These are phyloP conservation scores for Zhuliangozyma blackwelliae DNA, from an alignment of 1,139 yeast species.

Conservation along the genomic window DNA sequence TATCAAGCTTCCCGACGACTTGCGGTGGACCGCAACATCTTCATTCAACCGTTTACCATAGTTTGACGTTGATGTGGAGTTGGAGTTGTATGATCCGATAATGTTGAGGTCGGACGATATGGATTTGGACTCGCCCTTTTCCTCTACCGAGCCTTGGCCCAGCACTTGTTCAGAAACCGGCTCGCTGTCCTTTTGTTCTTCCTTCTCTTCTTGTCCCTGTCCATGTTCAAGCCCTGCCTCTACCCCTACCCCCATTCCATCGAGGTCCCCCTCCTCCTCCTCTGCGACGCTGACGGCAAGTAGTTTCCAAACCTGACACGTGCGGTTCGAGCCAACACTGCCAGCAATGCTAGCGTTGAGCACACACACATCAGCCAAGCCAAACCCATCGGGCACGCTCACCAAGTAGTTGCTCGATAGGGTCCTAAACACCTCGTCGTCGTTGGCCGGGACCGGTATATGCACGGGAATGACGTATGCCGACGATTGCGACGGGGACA, in stretches of 20 bases:
- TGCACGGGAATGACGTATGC: slow-evolving; percentile 46
- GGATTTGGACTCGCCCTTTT: slow-evolving; percentile 14
- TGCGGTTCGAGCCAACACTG: slow-evolving; percentile 48
- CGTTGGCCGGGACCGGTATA: slow-evolving; percentile 41
- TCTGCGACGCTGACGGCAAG: slow-evolving; percentile 52
- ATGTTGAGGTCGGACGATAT: slow-evolving; percentile 38
- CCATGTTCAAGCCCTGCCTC: background rate
- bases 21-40: too few species aligned
- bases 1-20: slow-evolving; percentile 16
- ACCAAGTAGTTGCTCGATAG: slow-evolving; percentile 41
- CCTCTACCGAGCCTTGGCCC: slow-evolving; percentile 1
- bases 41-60: slow-evolving; percentile 16
- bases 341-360: slow-evolving; percentile 60
- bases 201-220: background rate
- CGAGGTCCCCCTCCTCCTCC: slow-evolving; percentile 1
- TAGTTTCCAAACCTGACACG: slow-evolving; percentile 70
- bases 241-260: too few species aligned
- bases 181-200: too few species aligned
- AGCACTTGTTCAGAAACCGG: too few species aligned
- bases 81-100: slow-evolving; percentile 43
- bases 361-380: slow-evolving; percentile 50
- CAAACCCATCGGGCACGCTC: slow-evolving; percentile 46
- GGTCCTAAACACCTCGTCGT: slow-evolving; percentile 37
- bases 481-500: slow-evolving; percentile 12
- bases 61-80: slow-evolving; percentile 40